phyloP scores from a whole-genome alignment of 164 flowering plant species.

The Nelumbo lutea region DNA sequence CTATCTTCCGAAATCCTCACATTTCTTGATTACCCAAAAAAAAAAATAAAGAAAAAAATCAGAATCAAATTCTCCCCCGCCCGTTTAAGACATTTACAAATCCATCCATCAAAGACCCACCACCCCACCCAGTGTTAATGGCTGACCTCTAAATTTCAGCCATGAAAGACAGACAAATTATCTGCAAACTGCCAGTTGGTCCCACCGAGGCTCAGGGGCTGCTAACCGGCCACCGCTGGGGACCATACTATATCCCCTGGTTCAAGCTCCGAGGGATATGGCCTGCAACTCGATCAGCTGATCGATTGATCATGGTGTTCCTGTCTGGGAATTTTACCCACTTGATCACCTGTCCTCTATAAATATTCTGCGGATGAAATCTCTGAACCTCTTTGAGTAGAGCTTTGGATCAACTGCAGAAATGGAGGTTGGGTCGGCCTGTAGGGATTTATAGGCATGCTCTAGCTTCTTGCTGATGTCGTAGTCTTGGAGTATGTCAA shows the following conservation, averaged over 20 bases:
- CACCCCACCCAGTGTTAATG: constrained; percentile 3
- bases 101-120: background rate
- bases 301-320: background rate
- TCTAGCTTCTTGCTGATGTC: constrained; percentile 88
- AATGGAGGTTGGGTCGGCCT: constrained; percentile 73
- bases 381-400: constrained; percentile 74
- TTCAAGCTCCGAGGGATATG: background rate
- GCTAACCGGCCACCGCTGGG: background rate
- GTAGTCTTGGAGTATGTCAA: constrained; percentile 84
- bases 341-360: constrained; percentile 34
- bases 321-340: background rate
- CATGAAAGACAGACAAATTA: constrained; percentile 7
- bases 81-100: constrained; percentile 25
- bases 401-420: constrained; percentile 91
- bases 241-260: background rate
- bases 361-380: constrained; percentile 67
- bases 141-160: constrained; percentile 48
- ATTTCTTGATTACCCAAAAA: constrained; percentile 24
- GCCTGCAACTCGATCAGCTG: background rate
- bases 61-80: constrained; percentile 19
- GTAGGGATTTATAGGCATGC: constrained; percentile 86
- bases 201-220: too few relatives aligned
- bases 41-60: constrained; percentile 15
- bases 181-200: too few relatives aligned
- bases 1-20: constrained; percentile 19